Conservation (phyloP, 2,329 filamentous ascomycete species). For the Penicillium sp. region DNA sequence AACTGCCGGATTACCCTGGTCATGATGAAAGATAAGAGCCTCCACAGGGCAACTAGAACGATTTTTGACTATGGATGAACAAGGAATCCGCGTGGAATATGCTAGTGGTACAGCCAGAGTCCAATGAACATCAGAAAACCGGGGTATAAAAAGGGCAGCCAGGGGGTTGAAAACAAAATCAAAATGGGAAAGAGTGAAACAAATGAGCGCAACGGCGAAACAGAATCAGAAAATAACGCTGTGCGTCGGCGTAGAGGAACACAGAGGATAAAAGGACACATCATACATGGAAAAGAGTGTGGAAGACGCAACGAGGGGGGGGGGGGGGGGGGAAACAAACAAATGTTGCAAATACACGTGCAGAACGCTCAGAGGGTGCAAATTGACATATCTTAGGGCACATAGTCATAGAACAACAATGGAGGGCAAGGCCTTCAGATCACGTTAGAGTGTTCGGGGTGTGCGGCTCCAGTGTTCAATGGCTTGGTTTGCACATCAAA, state of each 20-base stretch:
- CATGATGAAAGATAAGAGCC: neutral
- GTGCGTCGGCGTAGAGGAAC: slow-evolving; percentile 12
- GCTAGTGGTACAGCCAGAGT: slow-evolving; percentile 32
- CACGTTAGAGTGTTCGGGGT: slow-evolving; percentile 32
- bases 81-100: slow-evolving; percentile 18
- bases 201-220: neutral
- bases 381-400: slow-evolving; percentile 28
- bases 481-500: slow-evolving; percentile 31
- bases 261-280: slow-evolving; percentile 9
- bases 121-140: slow-evolving; percentile 31
- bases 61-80: slow-evolving; percentile 20
- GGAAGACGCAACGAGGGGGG: slow-evolving; percentile 9
- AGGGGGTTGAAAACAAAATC: neutral
- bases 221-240: slow-evolving; percentile 16
- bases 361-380: slow-evolving; percentile 23
- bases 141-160: slow-evolving; percentile 27
- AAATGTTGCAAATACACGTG: slow-evolving; percentile 16
- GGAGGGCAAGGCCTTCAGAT: slow-evolving; percentile 28
- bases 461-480: slow-evolving; percentile 23
- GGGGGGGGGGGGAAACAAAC: neutral
- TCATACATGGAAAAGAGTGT: slow-evolving; percentile 17
- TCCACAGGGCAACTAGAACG: slow-evolving; percentile 11
- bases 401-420: slow-evolving; percentile 25
- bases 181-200: slow-evolving; percentile 7
- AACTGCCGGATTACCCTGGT: too few relatives aligned